Base-by-base conservation (phyloP, 2,329 filamentous ascomycete genomes). In the Dothistroma pini region DNA sequence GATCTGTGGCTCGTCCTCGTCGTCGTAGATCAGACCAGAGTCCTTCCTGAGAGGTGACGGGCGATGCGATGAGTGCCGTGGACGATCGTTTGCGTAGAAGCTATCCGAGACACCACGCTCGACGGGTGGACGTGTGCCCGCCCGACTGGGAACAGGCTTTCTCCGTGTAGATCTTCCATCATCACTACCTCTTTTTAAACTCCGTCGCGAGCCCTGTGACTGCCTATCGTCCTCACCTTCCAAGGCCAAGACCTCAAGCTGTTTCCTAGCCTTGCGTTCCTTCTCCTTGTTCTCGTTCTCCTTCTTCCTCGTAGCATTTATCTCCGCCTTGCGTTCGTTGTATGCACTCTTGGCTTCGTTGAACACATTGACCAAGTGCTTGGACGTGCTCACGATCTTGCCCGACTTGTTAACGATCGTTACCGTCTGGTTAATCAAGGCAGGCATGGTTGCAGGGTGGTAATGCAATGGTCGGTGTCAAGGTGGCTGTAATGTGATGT, bases 321-420 rank as follows among this genome's bases (percentile, higher is more conserved):
- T 83, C 68, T 92, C 86, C 7, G 90, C 89, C 75, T 96, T 96
- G 72, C 90, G 90, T 72, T 96, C 91, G 60, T 88, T 84, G 77
- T 97, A 97, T 61, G 90, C 90, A 57, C 88, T 86, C 74, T 91
- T 91, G 65, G 93, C 93, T 74, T 97, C 92, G 75, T 91, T 96
- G 82, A 96, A 96, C 72, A 97, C 89, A 73, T 87, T 88, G 72
- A 96, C 85, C 25, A 97, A 81, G 70, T 96, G 90, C 78, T 96
- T 96, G 72, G 91, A 91, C 62, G 89, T 95, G 81, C 88, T 93
- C 69, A 96, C 90, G 55, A 96, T 87, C 78, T 96, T 96, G 71
- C 91, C 91, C 60, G 91, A 95, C 75, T 86, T 92, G 80, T 96
- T 95, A 77, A 96, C 89, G 71, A 96, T 90, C 67, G 91, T 93